Evolutionary conservation across 495 filamentous ascomycete genomes (phyloP).

Genomic region (Pseudotulostoma volvatum): DNA sequence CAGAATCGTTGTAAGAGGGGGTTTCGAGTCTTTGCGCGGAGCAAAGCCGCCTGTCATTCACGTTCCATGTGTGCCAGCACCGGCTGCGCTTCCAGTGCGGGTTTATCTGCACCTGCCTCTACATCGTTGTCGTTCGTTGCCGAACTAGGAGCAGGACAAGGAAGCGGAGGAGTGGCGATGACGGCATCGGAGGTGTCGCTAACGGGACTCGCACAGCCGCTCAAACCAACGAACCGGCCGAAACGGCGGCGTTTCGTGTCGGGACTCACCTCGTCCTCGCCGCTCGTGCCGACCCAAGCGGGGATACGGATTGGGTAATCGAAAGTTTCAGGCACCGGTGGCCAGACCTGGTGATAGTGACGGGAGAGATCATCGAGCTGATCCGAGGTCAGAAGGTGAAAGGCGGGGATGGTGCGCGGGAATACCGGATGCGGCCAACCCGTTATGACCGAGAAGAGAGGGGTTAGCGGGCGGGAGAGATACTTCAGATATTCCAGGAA

Average conservation of each 20-base stretch:
- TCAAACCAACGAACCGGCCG: constrained; percentile 51
- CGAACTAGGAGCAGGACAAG: not conserved
- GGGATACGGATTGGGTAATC: constrained; percentile 46
- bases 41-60: constrained; percentile 17
- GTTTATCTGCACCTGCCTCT: not conserved
- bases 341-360: constrained; percentile 60
- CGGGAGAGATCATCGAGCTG: constrained; percentile 57
- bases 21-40: no score
- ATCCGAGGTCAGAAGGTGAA: constrained; percentile 54
- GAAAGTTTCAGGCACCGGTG: constrained; percentile 28
- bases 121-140: not conserved
- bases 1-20: no score
- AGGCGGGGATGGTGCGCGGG: constrained; percentile 48
- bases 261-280: constrained; percentile 18
- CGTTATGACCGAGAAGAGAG: constrained; percentile 31
- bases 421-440: constrained; percentile 47
- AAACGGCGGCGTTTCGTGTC: constrained; percentile 45
- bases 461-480: constrained; percentile 19
- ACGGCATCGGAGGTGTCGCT: constrained; percentile 2
- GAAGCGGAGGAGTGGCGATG: not conserved
- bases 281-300: constrained; percentile 19
- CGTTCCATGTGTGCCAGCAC: constrained; percentile 11
- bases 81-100: constrained; percentile 3
- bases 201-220: constrained; percentile 39
- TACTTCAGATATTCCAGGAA: constrained; percentile 15